Evolutionary conservation across 2,329 filamentous ascomycete species (phyloP), one percentile per base, ranked within the genome.

Genomic region (Penicillium rolfsii): DNA sequence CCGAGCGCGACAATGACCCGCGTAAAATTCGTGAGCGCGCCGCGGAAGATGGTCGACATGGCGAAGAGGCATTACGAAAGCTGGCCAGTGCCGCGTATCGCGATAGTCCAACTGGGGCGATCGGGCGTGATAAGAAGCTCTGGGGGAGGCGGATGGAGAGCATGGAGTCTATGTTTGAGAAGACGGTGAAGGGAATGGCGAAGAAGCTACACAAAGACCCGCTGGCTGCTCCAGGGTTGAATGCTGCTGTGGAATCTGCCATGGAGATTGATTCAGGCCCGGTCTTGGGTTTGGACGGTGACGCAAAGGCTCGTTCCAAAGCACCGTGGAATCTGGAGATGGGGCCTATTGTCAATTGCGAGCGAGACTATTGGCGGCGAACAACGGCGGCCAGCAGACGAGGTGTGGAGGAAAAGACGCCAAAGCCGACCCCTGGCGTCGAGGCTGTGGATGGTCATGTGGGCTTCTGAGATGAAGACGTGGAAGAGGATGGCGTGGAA

Each of bases 41-140:
- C 4, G 88, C 86, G 3, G 83, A 88, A 68, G 87, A 90, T 70
- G 87, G 87, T 14, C 82, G 88, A 49, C 74, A 87, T 61, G 87
- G 87, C 7, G 87, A 89, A 71, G 84, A 88, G 68, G 87, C 87
- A 22, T 73, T 90, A 64, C 79, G 87, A 52, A 88, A 86, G 68
- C 77, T 90, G 70, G 80, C 82, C 4, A 83, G 84, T 28, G 81
- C 81, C 1, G 77, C 77, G 12, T 76, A 74, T 59, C 75, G 80
- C 61, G 71, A 79, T 53, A 76, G 77, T 24, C 73, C 79, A 38
- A 69, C 71, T 3, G 78, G 77, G 55, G 75, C 76, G 14, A 75
- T 77, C 30, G 79, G 76, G 40, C 72, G 74, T 49, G 76, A 80
- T 55, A 78, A 77, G 67, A 74, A 70, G 63, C 69, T 72, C 14